phyloP scores from a whole-genome alignment of 2,329 filamentous ascomycete genomes.

The Tolypocladium cylindrosporum region DNA sequence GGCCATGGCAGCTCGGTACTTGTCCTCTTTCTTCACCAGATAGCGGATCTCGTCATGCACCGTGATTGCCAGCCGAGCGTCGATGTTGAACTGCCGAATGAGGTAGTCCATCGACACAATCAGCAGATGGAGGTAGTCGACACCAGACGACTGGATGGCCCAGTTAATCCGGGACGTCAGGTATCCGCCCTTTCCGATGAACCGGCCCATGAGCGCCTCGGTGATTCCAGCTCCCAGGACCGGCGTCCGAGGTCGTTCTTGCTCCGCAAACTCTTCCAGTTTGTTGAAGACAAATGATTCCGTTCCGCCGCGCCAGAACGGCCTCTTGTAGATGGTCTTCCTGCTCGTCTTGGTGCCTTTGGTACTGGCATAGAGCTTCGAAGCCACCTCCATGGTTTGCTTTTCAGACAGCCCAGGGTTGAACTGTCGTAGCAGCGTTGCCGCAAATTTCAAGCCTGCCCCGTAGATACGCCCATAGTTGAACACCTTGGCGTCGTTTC shows the following conservation, averaged over 20 bases:
- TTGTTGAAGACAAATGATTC: constrained; percentile 98
- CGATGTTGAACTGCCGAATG: constrained; percentile 71
- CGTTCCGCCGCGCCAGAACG: constrained; percentile 93
- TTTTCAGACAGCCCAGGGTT: constrained; percentile 74
- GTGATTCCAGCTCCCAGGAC: constrained; percentile 93
- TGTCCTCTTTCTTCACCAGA: constrained; percentile 74
- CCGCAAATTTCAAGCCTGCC: constrained; percentile 89
- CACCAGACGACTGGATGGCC: constrained; percentile 95
- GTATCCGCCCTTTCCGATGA: constrained; percentile 81
- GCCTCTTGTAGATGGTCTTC: constrained; percentile 58
- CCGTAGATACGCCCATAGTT: constrained; percentile 99
- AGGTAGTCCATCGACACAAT: constrained; percentile 94
- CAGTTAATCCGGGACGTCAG: constrained; percentile 97
- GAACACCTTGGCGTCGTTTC: constrained; percentile 95
- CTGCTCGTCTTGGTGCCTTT: constrained; percentile 81
- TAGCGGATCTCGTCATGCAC: constrained; percentile 98
- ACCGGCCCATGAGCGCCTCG: constrained; percentile 82
- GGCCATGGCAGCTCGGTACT: constrained; percentile 84
- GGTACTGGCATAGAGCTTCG: constrained; percentile 75
- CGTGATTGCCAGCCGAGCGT: constrained; percentile 80
- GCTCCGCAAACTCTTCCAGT: constrained; percentile 93
- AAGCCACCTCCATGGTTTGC: constrained; percentile 66
- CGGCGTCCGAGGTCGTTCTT: constrained; percentile 81
- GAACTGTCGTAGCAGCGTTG: constrained; percentile 84
- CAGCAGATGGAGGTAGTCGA: constrained; percentile 91